Evolutionary conservation across 2,329 filamentous ascomycete genomes (phyloP).

Genomic region (Talaromyces sp.): DNA sequence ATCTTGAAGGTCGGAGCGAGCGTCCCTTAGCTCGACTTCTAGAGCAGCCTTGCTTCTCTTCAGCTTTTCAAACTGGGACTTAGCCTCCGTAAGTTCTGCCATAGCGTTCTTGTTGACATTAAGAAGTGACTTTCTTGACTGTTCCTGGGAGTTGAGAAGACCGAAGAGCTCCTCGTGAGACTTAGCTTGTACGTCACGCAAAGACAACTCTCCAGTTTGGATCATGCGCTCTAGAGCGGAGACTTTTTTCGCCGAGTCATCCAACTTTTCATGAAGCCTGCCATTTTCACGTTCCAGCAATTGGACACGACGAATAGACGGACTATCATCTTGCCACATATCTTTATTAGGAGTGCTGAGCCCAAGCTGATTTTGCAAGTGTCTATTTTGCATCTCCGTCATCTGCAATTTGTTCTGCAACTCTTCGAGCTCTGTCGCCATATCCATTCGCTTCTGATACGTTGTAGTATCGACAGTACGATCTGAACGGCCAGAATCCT

Average conservation of each 20-base stretch:
- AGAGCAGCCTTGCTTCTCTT: conserved; percentile 72
- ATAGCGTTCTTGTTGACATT: conserved; percentile 82
- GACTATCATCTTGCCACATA: conserved; percentile 65
- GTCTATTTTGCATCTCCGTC: conserved; percentile 89
- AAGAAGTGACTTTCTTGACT: conserved; percentile 74
- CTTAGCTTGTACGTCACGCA: conserved; percentile 86
- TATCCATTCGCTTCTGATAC: conserved; percentile 83
- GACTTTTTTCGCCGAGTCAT: conserved; percentile 89
- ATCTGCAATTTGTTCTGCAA: conserved; percentile 92
- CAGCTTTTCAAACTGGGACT: conserved; percentile 78
- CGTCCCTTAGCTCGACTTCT: conserved; percentile 83
- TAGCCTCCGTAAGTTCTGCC: conserved; percentile 78
- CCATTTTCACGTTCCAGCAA: conserved; percentile 91
- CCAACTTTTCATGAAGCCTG: conserved; percentile 86
- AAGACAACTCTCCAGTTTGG: conserved; percentile 76
- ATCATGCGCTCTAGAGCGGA: conserved; percentile 83
- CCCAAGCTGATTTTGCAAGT: conserved; percentile 82
- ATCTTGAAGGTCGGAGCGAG: conserved; percentile 76
- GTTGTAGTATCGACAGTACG: conserved; percentile 75
- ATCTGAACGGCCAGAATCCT: conserved; percentile 79
- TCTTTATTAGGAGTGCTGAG: conserved; percentile 60
- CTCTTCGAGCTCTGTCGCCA: conserved; percentile 84
- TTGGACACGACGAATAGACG: conserved; percentile 73
- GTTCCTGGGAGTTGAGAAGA: conserved; percentile 86
- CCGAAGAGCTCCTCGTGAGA: conserved; percentile 94